Percentiles rank a stretch among this genome's conserved stretches.
Evolutionary conservation across 2,329 filamentous ascomycete species (phyloP).

Genomic region (Alternaria postmessia): DNA sequence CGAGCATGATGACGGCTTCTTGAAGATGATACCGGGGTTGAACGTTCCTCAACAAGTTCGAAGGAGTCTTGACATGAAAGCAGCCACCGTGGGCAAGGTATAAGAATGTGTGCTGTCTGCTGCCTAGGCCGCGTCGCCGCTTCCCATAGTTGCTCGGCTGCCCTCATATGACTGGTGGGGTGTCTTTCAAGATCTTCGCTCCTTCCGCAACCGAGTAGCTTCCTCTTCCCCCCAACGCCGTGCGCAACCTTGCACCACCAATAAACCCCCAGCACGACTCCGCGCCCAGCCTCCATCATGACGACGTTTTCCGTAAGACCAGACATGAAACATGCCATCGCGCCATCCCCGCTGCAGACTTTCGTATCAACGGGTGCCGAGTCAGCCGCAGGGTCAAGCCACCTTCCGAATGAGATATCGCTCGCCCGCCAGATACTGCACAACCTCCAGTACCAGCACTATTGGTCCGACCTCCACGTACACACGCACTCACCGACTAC

Average conservation of each 20-base stretch:
- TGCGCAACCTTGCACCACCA: constrained; percentile 37
- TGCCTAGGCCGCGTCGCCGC: constrained; percentile 19
- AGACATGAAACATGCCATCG: constrained; percentile 34
- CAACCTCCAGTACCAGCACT: constrained; percentile 78
- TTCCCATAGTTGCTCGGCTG: constrained; percentile 10
- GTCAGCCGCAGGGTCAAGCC: constrained; percentile 20
- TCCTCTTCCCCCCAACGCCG: constrained; percentile 21
- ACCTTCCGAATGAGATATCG: constrained; percentile 51
- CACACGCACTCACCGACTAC: constrained; percentile 58
- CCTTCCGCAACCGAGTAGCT: constrained; percentile 44
- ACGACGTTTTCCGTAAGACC: constrained; percentile 27
- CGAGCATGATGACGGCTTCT: constrained; percentile 35
- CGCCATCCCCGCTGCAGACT: constrained; percentile 42
- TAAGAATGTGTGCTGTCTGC: constrained; percentile 1
- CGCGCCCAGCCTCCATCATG: constrained; percentile 30
- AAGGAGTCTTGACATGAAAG: background rate
- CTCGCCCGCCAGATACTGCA: constrained; percentile 70
- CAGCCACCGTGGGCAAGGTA: background rate
- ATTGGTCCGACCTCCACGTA: constrained; percentile 71
- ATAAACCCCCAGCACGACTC: constrained; percentile 17
- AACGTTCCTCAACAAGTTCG: background rate
- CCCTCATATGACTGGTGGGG: constrained; percentile 25
- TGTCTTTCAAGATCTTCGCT: constrained; percentile 33
- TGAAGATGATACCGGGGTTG: background rate
- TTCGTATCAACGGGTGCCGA: constrained; percentile 33